A percentile compares a stretch with the other conserved stretches of the same genome.
Conservation (phyloP, 768 basidiomycete genomes). For the Russula abietina region DNA sequence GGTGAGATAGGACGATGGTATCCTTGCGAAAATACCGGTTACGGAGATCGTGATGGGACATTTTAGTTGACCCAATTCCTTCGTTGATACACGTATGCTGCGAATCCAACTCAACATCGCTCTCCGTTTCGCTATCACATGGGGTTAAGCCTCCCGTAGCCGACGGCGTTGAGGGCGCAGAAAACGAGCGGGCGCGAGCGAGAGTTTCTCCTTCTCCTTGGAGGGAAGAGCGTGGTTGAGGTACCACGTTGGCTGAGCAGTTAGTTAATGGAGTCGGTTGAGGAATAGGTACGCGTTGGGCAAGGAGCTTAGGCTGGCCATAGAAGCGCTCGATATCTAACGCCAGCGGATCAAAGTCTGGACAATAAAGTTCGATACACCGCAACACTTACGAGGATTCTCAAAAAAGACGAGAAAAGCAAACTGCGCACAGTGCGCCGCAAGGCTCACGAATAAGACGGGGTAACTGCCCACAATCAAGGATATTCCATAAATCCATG, state of each 20-base stretch:
- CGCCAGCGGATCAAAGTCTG: neutral
- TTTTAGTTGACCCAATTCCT: neutral
- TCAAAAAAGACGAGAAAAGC: slow-evolving; percentile 94
- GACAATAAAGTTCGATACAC: neutral
- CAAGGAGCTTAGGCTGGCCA: slow-evolving; percentile 86
- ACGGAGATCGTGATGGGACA: slow-evolving; percentile 83
- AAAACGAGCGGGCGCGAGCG: slow-evolving; percentile 19
- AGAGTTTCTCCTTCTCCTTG: neutral
- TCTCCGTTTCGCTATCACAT: slow-evolving; percentile 58
- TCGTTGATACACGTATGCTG: slow-evolving; percentile 8
- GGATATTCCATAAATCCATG: slow-evolving; percentile 95
- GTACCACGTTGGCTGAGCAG: slow-evolving; percentile 28
- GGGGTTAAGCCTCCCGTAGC: slow-evolving; percentile 68
- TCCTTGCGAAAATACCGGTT: slow-evolving; percentile 90
- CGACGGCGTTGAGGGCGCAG: slow-evolving; percentile 45
- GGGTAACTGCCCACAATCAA: slow-evolving; percentile 84
- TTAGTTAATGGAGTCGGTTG: slow-evolving; percentile 24
- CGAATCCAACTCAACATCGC: slow-evolving; percentile 36
- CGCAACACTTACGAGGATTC: slow-evolving; percentile 75
- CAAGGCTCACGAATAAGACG: slow-evolving; percentile 89
- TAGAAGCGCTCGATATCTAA: slow-evolving; percentile 94
- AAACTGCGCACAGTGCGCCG: slow-evolving; percentile 93
- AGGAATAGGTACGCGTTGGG: slow-evolving; percentile 66
- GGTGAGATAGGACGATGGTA: slow-evolving; percentile 67
- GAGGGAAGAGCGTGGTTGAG: slow-evolving; percentile 19